Percentiles rank a stretch among this genome's conserved stretches.
Evolutionary conservation across 345 rosid genomes (phyloP).

Genomic region (Populus pruinosa): DNA sequence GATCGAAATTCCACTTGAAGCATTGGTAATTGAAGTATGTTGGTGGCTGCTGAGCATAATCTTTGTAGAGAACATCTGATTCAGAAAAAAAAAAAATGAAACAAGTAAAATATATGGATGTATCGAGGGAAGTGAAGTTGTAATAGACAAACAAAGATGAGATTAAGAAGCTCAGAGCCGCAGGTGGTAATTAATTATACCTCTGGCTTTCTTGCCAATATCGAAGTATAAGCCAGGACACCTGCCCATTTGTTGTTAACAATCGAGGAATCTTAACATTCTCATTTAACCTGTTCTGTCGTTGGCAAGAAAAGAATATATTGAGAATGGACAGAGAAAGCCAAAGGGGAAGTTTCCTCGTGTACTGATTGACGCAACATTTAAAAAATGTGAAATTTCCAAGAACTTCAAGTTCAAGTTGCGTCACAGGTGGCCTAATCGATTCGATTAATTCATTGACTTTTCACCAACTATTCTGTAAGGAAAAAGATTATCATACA

Average conservation of each 20-base stretch:
- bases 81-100: neutral
- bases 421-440: too few relatives aligned
- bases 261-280: slow-evolving; percentile 1
- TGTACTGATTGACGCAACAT: slow-evolving; percentile 1
- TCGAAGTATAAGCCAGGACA: slow-evolving; percentile 41
- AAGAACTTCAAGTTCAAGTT: slow-evolving; percentile 7
- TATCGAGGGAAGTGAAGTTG: neutral
- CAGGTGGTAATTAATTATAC: slow-evolving; percentile 11
- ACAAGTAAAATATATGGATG: neutral
- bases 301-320: slow-evolving; percentile 22
- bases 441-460: too few relatives aligned
- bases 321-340: slow-evolving; percentile 10
- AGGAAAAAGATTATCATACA: too few relatives aligned
- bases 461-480: too few relatives aligned
- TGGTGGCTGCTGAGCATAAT: slow-evolving; percentile 41
- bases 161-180: neutral
- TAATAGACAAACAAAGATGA: neutral
- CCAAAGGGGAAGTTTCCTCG: slow-evolving; percentile 45
- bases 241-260: slow-evolving; percentile 22
- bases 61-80: slow-evolving; percentile 53
- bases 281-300: slow-evolving; percentile 6
- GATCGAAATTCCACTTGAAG: slow-evolving; percentile 39
- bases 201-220: slow-evolving; percentile 56
- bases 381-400: slow-evolving; percentile 39
- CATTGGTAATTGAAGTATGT: slow-evolving; percentile 27